Evolutionary conservation across 768 basidiomycete species (phyloP), one percentile per base, ranked within the genome.

Genomic region (Mrakia blollopis): DNA sequence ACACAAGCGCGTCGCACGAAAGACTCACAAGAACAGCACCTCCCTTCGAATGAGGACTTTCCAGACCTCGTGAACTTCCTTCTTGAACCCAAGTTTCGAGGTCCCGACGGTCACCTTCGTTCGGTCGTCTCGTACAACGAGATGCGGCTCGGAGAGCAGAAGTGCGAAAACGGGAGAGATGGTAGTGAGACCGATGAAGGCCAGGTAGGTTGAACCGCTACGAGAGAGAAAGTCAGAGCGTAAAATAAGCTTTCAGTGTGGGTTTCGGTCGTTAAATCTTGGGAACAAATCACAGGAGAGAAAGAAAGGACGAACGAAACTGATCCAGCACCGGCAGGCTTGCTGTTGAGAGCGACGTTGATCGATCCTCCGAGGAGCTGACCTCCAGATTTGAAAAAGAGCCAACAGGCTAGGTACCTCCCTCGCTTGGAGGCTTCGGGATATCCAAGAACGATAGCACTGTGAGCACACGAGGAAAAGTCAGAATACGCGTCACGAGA

Each of bases 361-460:
- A 83, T 47, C 32, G 16, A 37, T 9, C 73, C 82, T n/a, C 81
- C 81, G 30, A 83, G 78, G 25, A 82, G 78, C 50, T 80, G 80
- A 30, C 82, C 83, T 28, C 65, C 65, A 23, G 28, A 62, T 18
- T 79, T 78, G 75, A 74, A 80, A 0, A 32, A 77, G 10, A 82
- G 81, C 82, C 82, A 83, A 39, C 77, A 52, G 23, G 81, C 81
- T 9, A 81, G 80, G 69, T 80, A 82, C 61, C 80, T 73, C 37
- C 81, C 82, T 68, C 80, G 63, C 72, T 82, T 80, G 28, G 78
- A 76, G 8, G 79, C 79, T 39, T 78, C 78, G 3, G 82, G 82
- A 74, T 82, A 83, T 2, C 83, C 83, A 44, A 83, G 79, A 68
- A 81, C 80, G 72, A 83, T 80, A 1, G 83, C 81, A 1, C 81